phyloP scores from a whole-genome alignment of 352 stramenopile genomes.

The Phytophthora pinifolia region DNA sequence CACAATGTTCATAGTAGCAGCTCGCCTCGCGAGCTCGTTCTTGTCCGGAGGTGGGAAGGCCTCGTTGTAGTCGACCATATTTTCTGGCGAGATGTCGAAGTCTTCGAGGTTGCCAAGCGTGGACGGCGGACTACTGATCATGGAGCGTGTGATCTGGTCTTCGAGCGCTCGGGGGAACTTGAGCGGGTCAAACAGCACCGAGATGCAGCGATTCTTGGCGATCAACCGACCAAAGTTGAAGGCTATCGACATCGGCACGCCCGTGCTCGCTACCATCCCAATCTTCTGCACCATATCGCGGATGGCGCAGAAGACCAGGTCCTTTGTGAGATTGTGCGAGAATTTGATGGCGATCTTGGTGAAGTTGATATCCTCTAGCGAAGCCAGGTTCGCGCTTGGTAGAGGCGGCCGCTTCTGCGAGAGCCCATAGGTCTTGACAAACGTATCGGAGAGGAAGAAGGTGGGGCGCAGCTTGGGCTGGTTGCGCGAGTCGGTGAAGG shows the following conservation, averaged over 20 bases:
- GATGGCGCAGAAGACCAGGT: slow-evolving; percentile 66
- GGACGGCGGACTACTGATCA: slow-evolving; percentile 46
- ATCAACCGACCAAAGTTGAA: slow-evolving; percentile 73
- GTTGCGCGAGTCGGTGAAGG: slow-evolving; percentile 57
- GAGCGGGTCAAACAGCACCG: slow-evolving; percentile 69
- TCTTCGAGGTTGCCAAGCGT: slow-evolving; percentile 53
- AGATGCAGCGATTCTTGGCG: slow-evolving; percentile 73
- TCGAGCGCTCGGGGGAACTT: slow-evolving; percentile 62
- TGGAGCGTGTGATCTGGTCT: slow-evolving; percentile 56
- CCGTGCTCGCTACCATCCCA: slow-evolving; percentile 55
- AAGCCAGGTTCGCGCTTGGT: slow-evolving; percentile 29
- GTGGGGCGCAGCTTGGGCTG: slow-evolving; percentile 55
- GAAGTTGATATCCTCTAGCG: slow-evolving; percentile 82
- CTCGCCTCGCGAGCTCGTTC: slow-evolving; percentile 12
- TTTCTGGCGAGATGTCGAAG: slow-evolving; percentile 57
- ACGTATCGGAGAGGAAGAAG: slow-evolving; percentile 71
- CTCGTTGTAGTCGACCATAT: slow-evolving; percentile 34
- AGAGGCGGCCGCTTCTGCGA: slow-evolving; percentile 39
- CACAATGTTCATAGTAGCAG: slow-evolving; percentile 8
- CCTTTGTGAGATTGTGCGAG: slow-evolving; percentile 71
- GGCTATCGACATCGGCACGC: slow-evolving; percentile 54
- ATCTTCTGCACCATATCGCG: slow-evolving; percentile 78
- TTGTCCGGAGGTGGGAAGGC: slow-evolving; percentile 14
- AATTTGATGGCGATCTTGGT: slow-evolving; percentile 87
- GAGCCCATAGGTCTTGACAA: slow-evolving; percentile 62